Conservation (phyloP, 805 yeast genomes). For the Jamesozyma lodderae region DNA sequence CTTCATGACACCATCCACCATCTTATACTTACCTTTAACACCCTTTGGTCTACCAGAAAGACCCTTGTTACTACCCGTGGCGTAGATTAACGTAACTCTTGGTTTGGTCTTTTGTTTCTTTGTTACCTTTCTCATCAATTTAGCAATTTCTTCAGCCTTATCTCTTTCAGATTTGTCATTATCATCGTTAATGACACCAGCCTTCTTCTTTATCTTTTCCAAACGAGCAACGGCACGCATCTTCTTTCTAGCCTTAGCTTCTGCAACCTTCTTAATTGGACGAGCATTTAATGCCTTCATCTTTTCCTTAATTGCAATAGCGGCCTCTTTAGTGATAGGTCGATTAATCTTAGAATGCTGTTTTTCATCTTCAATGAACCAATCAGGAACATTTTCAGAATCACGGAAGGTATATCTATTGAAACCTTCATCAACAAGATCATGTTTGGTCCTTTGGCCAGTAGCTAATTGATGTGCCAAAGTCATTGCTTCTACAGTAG, state of each 20-base stretch:
- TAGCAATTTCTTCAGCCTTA: slow-evolving; percentile 86
- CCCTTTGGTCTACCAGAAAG: slow-evolving; percentile 94
- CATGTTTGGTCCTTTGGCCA: slow-evolving; percentile 78
- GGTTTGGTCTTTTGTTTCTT: slow-evolving; percentile 67
- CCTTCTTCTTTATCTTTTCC: slow-evolving; percentile 85
- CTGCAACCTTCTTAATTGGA: slow-evolving; percentile 97
- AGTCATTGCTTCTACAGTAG: slow-evolving; percentile 96
- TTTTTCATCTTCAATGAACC: slow-evolving; percentile 93
- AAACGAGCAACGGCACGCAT: slow-evolving; percentile 81
- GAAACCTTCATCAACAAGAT: slow-evolving; percentile 84
- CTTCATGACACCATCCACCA: slow-evolving; percentile 98
- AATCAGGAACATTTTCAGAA: slow-evolving; percentile 82
- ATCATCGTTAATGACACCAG: slow-evolving; percentile 85
- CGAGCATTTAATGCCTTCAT: slow-evolving; percentile 82
- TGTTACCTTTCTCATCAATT: slow-evolving; percentile 70
- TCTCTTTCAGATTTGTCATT: slow-evolving; percentile 81
- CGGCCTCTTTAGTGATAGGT: slow-evolving; percentile 94
- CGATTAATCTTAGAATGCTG: slow-evolving; percentile 74
- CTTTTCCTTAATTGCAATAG: slow-evolving; percentile 66
- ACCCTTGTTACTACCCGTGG: slow-evolving; percentile 77
- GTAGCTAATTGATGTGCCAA: slow-evolving; percentile 91
- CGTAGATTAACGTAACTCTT: slow-evolving; percentile 80
- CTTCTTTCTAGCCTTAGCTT: slow-evolving; percentile 94
- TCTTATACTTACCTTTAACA: slow-evolving; percentile 92
- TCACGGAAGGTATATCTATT: slow-evolving; percentile 90